Percentiles rank a stretch among this genome's conserved stretches.
phyloP scores from a whole-genome alignment of 495 filamentous ascomycete species.

The Glarea lozoyensis region DNA sequence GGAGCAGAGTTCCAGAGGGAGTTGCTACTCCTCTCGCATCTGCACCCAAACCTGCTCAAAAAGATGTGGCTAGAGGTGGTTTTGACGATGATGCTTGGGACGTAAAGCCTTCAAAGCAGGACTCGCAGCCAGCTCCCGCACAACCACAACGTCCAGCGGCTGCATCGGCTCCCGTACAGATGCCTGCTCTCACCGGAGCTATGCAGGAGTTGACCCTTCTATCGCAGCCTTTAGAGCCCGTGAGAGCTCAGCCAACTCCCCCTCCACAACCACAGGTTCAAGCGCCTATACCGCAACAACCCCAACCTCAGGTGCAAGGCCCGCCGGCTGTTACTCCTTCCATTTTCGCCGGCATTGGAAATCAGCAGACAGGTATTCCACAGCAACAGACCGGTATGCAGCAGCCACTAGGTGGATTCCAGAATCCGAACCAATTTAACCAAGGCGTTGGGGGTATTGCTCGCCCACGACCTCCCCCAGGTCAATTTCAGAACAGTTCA shows the following conservation, averaged over 20 bases:
- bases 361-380: slow-evolving; percentile 26
- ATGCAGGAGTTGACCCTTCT: slow-evolving; percentile 75
- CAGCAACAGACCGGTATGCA: slow-evolving; percentile 25
- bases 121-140: slow-evolving; percentile 25
- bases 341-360: slow-evolving; percentile 32
- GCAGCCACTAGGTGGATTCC: slow-evolving; percentile 12
- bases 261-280: slow-evolving; percentile 32
- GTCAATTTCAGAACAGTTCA: slow-evolving; percentile 42
- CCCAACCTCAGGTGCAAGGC: slow-evolving; percentile 42
- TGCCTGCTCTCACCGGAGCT: slow-evolving; percentile 53
- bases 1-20: slow-evolving; percentile 30
- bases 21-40: slow-evolving; percentile 34
- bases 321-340: slow-evolving; percentile 32
- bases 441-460: slow-evolving; percentile 38
- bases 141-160: slow-evolving; percentile 29
- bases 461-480: slow-evolving; percentile 67
- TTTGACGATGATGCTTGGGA: slow-evolving; percentile 99
- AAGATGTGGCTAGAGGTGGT: slow-evolving; percentile 48
- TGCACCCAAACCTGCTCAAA: slow-evolving; percentile 27
- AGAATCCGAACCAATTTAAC: slow-evolving; percentile 24
- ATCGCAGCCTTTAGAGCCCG: slow-evolving; percentile 67
- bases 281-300: slow-evolving; percentile 35
- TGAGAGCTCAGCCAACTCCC: slow-evolving; percentile 45
- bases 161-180: slow-evolving; percentile 22
- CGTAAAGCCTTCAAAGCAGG: slow-evolving; percentile 78